These are phyloP conservation scores for Raphidocelis subcapitata DNA, from an alignment of 139 green algal species.

Conservation along the genomic window DNA sequence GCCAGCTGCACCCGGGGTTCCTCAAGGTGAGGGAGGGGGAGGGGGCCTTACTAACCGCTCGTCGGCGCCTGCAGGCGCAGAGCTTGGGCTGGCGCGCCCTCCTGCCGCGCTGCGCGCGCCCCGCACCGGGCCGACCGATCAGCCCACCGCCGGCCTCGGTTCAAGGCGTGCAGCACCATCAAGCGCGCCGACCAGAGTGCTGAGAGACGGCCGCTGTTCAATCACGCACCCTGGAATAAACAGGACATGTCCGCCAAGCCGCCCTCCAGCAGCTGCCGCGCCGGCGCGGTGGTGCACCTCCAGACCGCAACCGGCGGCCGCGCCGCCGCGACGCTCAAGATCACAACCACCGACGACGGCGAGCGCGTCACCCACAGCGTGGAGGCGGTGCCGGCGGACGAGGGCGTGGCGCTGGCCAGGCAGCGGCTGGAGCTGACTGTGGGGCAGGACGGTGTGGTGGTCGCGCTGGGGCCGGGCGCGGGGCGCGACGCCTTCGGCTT, in stretches of 20 bases:
- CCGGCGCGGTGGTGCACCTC: constrained; percentile 38
- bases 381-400: too few relatives aligned
- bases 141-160: too few relatives aligned
- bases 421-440: constrained; percentile 8
- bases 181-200: too few relatives aligned
- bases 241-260: neutral
- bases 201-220: too few relatives aligned
- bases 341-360: constrained; percentile 14
- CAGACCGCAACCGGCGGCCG: constrained; percentile 9
- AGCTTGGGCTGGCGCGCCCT: too few relatives aligned
- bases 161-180: too few relatives aligned
- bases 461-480: neutral
- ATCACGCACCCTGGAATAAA: too few relatives aligned
- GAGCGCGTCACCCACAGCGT: constrained; percentile 31
- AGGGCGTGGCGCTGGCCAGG: neutral
- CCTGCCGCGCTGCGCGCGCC: too few relatives aligned
- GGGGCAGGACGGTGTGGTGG: constrained; percentile 4
- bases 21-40: constrained; percentile 42
- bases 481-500: constrained; percentile 9
- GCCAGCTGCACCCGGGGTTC: constrained; percentile 41
- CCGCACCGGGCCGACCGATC: too few relatives aligned
- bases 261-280: constrained; percentile 28
- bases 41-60: too few relatives aligned
- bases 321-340: constrained; percentile 31
- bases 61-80: too few relatives aligned